These are phyloP conservation scores for Flammula alnicola DNA, from an alignment of 1,284 basidiomycete genomes.

Conservation along the genomic window DNA sequence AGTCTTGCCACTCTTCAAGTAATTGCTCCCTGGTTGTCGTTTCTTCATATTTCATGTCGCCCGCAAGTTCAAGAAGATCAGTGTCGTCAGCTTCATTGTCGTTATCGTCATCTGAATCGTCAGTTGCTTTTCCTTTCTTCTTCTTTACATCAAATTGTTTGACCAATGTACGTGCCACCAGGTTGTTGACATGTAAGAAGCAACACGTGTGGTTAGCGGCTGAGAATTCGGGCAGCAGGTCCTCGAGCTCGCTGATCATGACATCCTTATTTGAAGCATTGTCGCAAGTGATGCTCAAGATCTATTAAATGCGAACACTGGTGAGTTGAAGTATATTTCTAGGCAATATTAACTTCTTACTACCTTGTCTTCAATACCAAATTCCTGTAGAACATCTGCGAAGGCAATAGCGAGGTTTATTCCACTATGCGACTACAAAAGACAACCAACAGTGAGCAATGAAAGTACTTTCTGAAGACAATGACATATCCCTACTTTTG, in stretches of 20 bases:
- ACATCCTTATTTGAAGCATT: constrained; percentile 29
- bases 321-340: constrained; percentile 3
- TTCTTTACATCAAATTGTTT: constrained; percentile 30
- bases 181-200: constrained; percentile 38
- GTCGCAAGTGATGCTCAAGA: constrained; percentile 27
- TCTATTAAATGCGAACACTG: constrained; percentile 22
- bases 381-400: constrained; percentile 26
- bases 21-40: neutral
- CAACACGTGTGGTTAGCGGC: constrained; percentile 31
- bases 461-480: too few relatives aligned
- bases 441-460: neutral
- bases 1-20: neutral
- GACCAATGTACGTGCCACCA: constrained; percentile 33
- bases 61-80: constrained; percentile 11
- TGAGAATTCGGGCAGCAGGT: constrained; percentile 26
- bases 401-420: constrained; percentile 28
- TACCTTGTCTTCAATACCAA: constrained; percentile 29
- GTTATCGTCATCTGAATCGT: neutral
- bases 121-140: neutral
- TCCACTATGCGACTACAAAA: constrained; percentile 21
- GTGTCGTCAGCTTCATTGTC: too few relatives aligned
- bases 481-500: constrained; percentile 3
- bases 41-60: constrained; percentile 16
- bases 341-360: neutral
- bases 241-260: constrained; percentile 20